Evolutionary conservation across 2,329 filamentous ascomycete genomes (phyloP), one percentile per base, ranked within the genome.

Genomic region (Ophiostoma triangulosporum): DNA sequence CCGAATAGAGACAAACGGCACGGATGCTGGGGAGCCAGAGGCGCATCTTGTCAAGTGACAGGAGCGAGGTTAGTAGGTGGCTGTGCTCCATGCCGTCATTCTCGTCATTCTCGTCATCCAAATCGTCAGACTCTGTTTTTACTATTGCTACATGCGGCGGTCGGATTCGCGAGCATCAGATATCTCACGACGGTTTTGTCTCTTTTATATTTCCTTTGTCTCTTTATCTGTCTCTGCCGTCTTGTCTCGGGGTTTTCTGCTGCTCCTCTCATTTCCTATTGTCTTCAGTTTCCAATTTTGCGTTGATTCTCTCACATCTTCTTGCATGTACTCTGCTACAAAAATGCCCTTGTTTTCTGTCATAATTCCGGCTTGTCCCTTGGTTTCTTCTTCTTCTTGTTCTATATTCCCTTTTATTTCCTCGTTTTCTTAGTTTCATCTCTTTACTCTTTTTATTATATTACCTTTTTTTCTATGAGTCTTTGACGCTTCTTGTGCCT

Each of bases 341-440:
- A 48, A 48, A 48, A 48, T 33, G 46, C 46, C 29, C 24, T 24
- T 22, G 6, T 50, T 36, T 52, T 26, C 29, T 20, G 15, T 53
- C 14, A 46, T 54, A 50, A 27, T 50, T 36, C 50, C 45, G 20
- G 24, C 43, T 45, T 35, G 22, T 26, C 40, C 12, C 8, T 45
- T 11, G 17, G 4, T 40, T 50, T 50, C 29, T 22, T 9, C 27
- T 31, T 40, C 43, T 29, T 31, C 43, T 22, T 55, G 53, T 54
- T 54, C 55, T 54, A 49, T 52, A 50, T 56, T 56, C 32, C 52
- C 40, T 50, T 54, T 43, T 27, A 17, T 33, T 48, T 52, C 35
- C 46, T 33, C 33, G 29, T 24, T 49, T 20, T 50, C 45, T 15
- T 35, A 17, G 35, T 9, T 20, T 7, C 27, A 20, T 49, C 2